Conservation (phyloP, 1,284 basidiomycete genomes). For the Tylopilus sp. region DNA sequence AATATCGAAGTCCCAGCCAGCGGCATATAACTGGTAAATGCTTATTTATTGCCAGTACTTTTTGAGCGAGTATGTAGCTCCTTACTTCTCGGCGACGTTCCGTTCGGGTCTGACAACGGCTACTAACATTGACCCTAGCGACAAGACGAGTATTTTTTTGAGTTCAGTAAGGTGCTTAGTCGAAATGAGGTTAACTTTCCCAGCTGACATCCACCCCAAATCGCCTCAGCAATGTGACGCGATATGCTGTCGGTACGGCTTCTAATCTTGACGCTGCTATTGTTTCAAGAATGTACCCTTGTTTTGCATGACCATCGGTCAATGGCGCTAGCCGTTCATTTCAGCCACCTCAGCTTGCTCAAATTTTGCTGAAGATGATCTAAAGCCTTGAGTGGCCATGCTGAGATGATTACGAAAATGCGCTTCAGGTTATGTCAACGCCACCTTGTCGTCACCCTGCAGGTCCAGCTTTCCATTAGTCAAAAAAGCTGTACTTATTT, state of each 20-base stretch:
- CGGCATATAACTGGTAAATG: no score
- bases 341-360: neutral
- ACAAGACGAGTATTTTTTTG: neutral
- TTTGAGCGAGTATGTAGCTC: neutral
- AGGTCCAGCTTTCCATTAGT: neutral
- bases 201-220: neutral
- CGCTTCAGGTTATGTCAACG: neutral
- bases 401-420: no score
- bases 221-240: neutral
- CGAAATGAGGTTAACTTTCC: neutral
- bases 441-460: neutral
- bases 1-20: no score
- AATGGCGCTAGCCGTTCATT: neutral
- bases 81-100: neutral
- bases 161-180: neutral
- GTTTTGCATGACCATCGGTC: neutral
- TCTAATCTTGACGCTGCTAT: neutral
- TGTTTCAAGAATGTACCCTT: neutral
- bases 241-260: neutral
- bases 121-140: neutral
- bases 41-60: no score
- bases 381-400: no score
- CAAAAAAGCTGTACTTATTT: neutral
- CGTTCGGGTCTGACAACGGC: neutral
- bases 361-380: neutral